Percentiles rank a stretch among this genome's conserved stretches.
phyloP scores from a whole-genome alignment of 2,329 filamentous ascomycete genomes.

The Intubia oerlemansii region DNA sequence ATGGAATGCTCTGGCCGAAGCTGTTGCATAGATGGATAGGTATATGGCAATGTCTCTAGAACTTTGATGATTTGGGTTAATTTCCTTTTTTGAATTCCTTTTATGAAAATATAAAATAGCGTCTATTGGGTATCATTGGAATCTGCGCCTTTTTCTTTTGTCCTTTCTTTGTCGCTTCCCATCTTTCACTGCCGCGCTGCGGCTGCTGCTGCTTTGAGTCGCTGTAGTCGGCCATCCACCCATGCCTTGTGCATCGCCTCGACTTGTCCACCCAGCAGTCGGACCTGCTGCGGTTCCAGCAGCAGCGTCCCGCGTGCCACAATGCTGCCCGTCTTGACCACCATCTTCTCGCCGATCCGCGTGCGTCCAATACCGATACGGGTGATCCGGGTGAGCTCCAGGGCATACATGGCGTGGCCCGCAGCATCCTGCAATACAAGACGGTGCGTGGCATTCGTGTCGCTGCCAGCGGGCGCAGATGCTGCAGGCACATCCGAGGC shows the following conservation, averaged over 20 bases:
- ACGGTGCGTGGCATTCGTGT: slow-evolving; percentile 45
- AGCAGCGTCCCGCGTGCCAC: slow-evolving; percentile 62
- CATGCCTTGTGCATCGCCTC: slow-evolving; percentile 63
- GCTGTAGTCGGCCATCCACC: slow-evolving; percentile 30
- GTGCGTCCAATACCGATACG: slow-evolving; percentile 43
- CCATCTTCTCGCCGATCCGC: slow-evolving; percentile 60
- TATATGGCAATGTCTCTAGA: no score
- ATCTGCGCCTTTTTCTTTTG: background rate
- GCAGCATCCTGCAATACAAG: slow-evolving; percentile 62
- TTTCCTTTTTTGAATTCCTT: no score
- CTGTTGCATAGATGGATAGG: slow-evolving; percentile 10
- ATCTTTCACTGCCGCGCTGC: no score
- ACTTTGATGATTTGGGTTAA: background rate
- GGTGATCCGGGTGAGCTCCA: slow-evolving; percentile 49
- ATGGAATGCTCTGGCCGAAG: slow-evolving; percentile 36
- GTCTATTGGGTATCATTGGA: slow-evolving; percentile 1
- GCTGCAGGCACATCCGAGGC: slow-evolving; percentile 3
- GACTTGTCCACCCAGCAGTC: slow-evolving; percentile 73
- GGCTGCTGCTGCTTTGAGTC: no score
- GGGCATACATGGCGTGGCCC: slow-evolving; percentile 45
- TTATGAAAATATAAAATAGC: no score
- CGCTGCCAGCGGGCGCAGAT: slow-evolving; percentile 5
- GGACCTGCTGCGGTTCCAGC: slow-evolving; percentile 45
- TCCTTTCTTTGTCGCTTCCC: background rate
- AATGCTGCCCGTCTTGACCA: slow-evolving; percentile 42